Evolutionary conservation across 2,329 filamentous ascomycete species (phyloP).

Genomic region (Pseudogymnoascus sp.): DNA sequence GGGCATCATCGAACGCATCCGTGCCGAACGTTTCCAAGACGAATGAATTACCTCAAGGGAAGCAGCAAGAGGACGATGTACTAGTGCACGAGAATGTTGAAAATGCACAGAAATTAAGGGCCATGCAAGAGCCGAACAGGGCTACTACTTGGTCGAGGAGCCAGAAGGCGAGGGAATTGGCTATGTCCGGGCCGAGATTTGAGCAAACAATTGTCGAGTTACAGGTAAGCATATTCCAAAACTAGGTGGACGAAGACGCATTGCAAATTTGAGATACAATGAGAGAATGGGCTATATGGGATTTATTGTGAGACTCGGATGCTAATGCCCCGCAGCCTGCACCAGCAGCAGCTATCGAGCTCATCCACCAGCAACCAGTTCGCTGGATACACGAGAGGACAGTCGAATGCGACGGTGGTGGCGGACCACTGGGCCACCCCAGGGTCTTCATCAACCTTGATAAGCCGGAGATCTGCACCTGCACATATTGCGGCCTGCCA

Average conservation of each 20-base stretch:
- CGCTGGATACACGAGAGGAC: slow-evolving; percentile 76
- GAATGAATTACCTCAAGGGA: slow-evolving; percentile 46
- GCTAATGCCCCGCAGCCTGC: slow-evolving; percentile 56
- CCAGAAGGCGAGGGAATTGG: slow-evolving; percentile 70
- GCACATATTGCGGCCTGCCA: slow-evolving; percentile 88
- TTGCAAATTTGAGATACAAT: not conserved
- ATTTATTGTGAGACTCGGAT: slow-evolving; percentile 9
- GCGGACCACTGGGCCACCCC: slow-evolving; percentile 83
- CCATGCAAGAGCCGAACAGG: slow-evolving; percentile 76
- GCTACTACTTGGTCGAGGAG: slow-evolving; percentile 71
- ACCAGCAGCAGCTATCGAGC: slow-evolving; percentile 81
- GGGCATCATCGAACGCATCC: slow-evolving; percentile 33
- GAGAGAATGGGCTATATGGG: not conserved
- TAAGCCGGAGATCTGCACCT: slow-evolving; percentile 86
- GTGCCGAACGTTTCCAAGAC: slow-evolving; percentile 37
- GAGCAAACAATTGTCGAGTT: slow-evolving; percentile 91
- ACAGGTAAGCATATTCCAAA: slow-evolving; percentile 55
- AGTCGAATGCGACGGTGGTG: slow-evolving; percentile 86
- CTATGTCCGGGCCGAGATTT: slow-evolving; percentile 90
- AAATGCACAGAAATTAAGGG: slow-evolving; percentile 26
- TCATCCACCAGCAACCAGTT: slow-evolving; percentile 94
- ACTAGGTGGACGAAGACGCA: not conserved
- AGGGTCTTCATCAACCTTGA: slow-evolving; percentile 96
- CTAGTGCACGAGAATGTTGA: slow-evolving; percentile 45
- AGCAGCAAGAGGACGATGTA: slow-evolving; percentile 41